Base-by-base conservation (phyloP, 2,329 filamentous ascomycete species). In the Fusarium papillatum region DNA sequence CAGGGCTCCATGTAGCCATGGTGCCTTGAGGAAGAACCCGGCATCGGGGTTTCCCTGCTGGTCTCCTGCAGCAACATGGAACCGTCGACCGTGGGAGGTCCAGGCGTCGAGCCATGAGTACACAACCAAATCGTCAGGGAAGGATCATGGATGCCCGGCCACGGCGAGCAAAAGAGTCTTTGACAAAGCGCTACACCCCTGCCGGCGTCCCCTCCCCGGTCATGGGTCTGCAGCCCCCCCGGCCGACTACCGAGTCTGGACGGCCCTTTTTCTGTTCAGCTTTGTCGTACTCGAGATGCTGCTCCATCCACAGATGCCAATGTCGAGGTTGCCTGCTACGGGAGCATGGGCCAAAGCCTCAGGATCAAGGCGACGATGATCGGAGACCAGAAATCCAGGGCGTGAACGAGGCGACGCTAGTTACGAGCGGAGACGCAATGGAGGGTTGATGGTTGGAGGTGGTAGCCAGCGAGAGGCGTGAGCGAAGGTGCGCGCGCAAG, bases 361-460 rank as follows among this genome's bases (percentile, higher is more conserved):
- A 64, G 38, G 19, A 59, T 26, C 38, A 31, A 59, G 46, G 24
- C 43, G 63, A 70, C 22, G 41, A 22, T 43, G 31, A 39, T 62
- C 65, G 26, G 66, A 43, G 65, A 57, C 57, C 61, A 48, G 70
- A 46, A 39, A 64, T 63, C 38, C 53, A 57, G 50, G 65, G 55
- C 55, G 43, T 43, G 70, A 76, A 76, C 76, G 76, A 79, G 78
- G 76, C 74, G 71, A 69, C 76, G 66, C 76, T 79, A 78, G 72
- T 70, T 50, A 63, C 66, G 72, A 71, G 73, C 60, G 67, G 46
- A 64, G 70, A 59, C 46, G 64, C 50, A 73, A 66, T 59, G 66
- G 71, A 75, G 68, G 68, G 71, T 69, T 64, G 66, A 67, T 71
- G 66, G 73, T 70, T 71, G 71, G 71, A 70, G 69, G 64, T 69